A percentile compares a stretch with the other conserved stretches of the same genome.
Evolutionary conservation across 805 yeast genomes (phyloP).

Genomic region (Yueomyces sp.): DNA sequence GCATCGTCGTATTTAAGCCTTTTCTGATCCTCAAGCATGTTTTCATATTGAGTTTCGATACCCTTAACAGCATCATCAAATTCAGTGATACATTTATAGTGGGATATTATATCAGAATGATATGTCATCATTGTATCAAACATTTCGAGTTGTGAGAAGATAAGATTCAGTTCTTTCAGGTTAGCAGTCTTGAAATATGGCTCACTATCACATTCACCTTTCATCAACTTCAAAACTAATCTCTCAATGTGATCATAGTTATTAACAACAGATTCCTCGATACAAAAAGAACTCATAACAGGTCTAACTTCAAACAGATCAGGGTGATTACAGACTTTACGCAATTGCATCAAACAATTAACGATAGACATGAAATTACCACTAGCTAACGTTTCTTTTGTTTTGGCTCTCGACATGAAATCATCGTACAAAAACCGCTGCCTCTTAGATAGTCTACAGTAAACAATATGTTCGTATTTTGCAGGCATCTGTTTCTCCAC

Average conservation of each 20-base stretch:
- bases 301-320: slow-evolving; percentile 95
- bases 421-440: slow-evolving; percentile 90
- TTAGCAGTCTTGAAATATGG: slow-evolving; percentile 23
- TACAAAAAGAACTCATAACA: slow-evolving; percentile 75
- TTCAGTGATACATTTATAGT: slow-evolving; percentile 34
- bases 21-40: slow-evolving; percentile 2
- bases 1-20: slow-evolving; percentile 9
- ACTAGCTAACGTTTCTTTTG: slow-evolving; percentile 82
- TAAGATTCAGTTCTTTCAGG: slow-evolving; percentile 46
- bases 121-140: slow-evolving; percentile 32
- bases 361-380: slow-evolving; percentile 92
- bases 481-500: slow-evolving; percentile 99
- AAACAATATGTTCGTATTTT: slow-evolving; percentile 87
- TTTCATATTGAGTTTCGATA: slow-evolving; percentile 20
- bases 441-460: slow-evolving; percentile 83
- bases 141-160: slow-evolving; percentile 29
- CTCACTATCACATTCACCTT: background rate
- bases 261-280: slow-evolving; percentile 49
- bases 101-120: slow-evolving; percentile 30
- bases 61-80: slow-evolving; percentile 32
- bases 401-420: slow-evolving; percentile 92
- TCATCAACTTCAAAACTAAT: slow-evolving; percentile 22
- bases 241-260: slow-evolving; percentile 32
- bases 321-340: slow-evolving; percentile 95
- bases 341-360: slow-evolving; percentile 92